Evolutionary conservation across 2,329 filamentous ascomycete species (phyloP), one percentile per base, ranked within the genome.

Genomic region (Mariannaea sp.): DNA sequence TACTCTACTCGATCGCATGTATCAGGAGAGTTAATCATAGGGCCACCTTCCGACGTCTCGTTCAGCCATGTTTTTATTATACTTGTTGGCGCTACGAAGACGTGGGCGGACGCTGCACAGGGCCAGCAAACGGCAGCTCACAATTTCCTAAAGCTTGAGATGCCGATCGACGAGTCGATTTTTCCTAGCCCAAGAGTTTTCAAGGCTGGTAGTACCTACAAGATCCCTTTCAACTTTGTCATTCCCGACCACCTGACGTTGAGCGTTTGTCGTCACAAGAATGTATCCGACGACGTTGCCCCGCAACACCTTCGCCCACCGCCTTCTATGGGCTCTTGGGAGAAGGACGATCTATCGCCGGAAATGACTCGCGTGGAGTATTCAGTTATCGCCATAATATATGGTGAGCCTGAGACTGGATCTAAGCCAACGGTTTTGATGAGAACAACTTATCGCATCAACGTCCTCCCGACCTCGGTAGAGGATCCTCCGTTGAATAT

Each of bases 401-500:
- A 38, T 13, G 47, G 61, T 1, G 41, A 57, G 1, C 29, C 33
- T 0, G 26, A 50, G 13, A 24, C 53, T 4, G 52, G 46, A 17
- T 38, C 33, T 9, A 42, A 53, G 1, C 52, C 50, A 2, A 33
- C 46, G 4, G 29, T 22, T 13, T 13, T 53, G 14, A 29, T 57
- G 1, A 60, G 60, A 16, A 57, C 52, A 19, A 49, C 44, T 2
- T 47, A 59, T 7, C 12, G 40, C 24, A 57, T 65, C 55, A 65
- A 65, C 8, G 48, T 65, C 10, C 56, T 65, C 14, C 60, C 62
- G 5, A 49, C 56, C 20, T 54, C 58, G 1, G 48, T 60, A 8
- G 62, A 65, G 10, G 62, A 65, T 5, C 62, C 62, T 1, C 62
- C 62, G 1, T 5, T 65, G 30, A 62, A 51, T 14, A 56, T 65